Evolutionary conservation across 306 rosid species (phyloP).

Genomic region (Ormosia emarginata): DNA sequence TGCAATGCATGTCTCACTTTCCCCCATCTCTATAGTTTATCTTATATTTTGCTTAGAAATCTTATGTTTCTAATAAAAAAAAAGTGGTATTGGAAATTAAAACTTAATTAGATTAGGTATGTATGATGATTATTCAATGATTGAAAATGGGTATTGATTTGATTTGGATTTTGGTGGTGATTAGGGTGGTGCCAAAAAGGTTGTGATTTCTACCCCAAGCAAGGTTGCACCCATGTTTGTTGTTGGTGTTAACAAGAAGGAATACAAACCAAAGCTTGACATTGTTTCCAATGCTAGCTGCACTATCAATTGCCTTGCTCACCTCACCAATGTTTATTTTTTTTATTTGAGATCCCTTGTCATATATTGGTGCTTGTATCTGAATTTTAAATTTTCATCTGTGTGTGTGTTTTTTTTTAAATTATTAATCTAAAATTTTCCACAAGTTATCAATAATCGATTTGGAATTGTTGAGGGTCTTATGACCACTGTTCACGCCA

Average conservation of each 20-base stretch:
- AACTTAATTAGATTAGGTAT: too few species aligned
- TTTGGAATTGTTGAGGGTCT: too few species aligned
- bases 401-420: background rate
- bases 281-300: too few species aligned
- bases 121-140: too few species aligned
- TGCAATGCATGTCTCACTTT: background rate
- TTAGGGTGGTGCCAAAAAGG: constrained; percentile 98
- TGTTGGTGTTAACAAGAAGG: constrained; percentile 93
- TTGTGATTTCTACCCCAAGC: constrained; percentile 92
- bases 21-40: background rate
- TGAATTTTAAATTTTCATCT: background rate
- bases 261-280: too few species aligned
- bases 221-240: constrained; percentile 98
- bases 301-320: constrained; percentile 98
- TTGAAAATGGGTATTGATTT: background rate
- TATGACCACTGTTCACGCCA: too few species aligned
- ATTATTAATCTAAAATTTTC: too few species aligned
- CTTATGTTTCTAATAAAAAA: constrained; percentile 18
- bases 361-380: background rate
- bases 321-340: constrained; percentile 72
- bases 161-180: constrained; percentile 19
- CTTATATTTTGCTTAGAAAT: background rate
- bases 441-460: too few species aligned
- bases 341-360: background rate
- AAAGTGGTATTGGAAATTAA: constrained; percentile 11